phyloP scores from a whole-genome alignment of 2,329 filamentous ascomycete genomes.

The Hypoxylon sp. region DNA sequence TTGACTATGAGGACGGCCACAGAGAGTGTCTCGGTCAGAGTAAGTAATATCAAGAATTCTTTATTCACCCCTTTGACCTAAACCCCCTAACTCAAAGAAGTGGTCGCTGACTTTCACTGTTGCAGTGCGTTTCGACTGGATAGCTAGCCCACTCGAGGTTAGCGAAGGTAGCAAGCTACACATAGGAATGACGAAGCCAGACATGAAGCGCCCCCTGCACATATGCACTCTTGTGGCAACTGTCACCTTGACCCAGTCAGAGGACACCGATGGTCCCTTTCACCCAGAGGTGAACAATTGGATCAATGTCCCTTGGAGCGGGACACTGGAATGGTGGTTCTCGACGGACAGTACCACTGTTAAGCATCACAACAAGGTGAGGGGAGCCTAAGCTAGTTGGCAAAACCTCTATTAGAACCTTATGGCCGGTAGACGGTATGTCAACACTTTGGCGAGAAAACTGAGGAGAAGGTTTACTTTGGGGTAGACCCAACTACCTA shows the following conservation, averaged over 20 bases:
- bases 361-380: background rate
- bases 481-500: too few species aligned
- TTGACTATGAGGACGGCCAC: constrained; percentile 9
- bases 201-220: background rate
- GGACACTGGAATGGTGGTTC: constrained; percentile 17
- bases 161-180: background rate
- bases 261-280: too few species aligned
- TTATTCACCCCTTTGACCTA: background rate
- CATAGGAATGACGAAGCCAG: background rate
- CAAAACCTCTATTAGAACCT: too few species aligned
- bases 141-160: background rate
- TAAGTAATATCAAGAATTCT: background rate
- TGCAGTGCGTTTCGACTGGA: constrained; percentile 11
- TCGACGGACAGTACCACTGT: too few species aligned
- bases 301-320: background rate
- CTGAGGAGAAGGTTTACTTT: background rate
- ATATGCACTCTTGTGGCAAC: too few species aligned
- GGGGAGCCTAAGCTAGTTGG: background rate
- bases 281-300: background rate
- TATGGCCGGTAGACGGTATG: background rate
- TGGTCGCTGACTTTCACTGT: background rate
- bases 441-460: background rate
- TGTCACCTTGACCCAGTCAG: background rate
- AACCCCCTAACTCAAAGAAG: background rate
- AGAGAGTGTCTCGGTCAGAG: constrained; percentile 5